A percentile compares a stretch with the other conserved stretches of the same genome.
These are phyloP conservation scores for Endocalyx cinctus DNA, from an alignment of 2,329 filamentous ascomycete species.

Conservation along the genomic window DNA sequence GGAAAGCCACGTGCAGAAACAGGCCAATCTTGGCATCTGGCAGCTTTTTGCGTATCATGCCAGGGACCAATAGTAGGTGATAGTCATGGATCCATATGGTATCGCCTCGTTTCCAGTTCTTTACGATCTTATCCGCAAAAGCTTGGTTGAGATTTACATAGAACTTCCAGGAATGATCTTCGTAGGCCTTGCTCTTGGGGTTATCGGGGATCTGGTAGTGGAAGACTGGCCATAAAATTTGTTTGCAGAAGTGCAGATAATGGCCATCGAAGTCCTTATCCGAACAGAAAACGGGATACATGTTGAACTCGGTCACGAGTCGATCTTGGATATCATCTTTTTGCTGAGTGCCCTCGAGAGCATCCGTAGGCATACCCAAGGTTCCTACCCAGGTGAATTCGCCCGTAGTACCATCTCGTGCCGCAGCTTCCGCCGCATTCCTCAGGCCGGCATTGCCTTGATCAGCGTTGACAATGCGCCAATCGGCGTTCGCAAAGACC, in stretches of 20 bases:
- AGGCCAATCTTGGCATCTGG: conserved; percentile 95
- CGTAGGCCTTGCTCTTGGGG: conserved; percentile 96
- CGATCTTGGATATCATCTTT: conserved; percentile 80
- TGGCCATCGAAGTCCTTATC: conserved; percentile 94
- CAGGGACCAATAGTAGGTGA: conserved; percentile 82
- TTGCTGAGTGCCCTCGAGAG: conserved; percentile 66
- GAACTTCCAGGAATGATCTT: conserved; percentile 94
- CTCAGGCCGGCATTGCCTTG: conserved; percentile 90
- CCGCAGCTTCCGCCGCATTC: conserved; percentile 78
- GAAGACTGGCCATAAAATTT: conserved; percentile 95
- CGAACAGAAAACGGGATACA: conserved; percentile 76
- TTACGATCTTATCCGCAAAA: conserved; percentile 85
- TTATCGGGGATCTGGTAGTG: conserved; percentile 98
- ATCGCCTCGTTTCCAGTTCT: conserved; percentile 90
- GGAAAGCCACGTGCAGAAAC: conserved; percentile 92
- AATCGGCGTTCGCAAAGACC: conserved; percentile 72
- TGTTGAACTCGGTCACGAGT: conserved; percentile 75
- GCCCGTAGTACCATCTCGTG: conserved; percentile 61
- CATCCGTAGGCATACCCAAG: conserved; percentile 89
- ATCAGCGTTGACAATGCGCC: conserved; percentile 78
- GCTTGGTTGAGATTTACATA: conserved; percentile 90
- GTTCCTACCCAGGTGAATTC: conserved; percentile 91
- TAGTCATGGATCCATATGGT: conserved; percentile 96
- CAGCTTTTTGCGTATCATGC: conserved; percentile 83
- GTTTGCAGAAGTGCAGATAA: conserved; percentile 95